These are phyloP conservation scores for Arctium minus DNA, from an alignment of 129 eudicot species.

Conservation along the genomic window DNA sequence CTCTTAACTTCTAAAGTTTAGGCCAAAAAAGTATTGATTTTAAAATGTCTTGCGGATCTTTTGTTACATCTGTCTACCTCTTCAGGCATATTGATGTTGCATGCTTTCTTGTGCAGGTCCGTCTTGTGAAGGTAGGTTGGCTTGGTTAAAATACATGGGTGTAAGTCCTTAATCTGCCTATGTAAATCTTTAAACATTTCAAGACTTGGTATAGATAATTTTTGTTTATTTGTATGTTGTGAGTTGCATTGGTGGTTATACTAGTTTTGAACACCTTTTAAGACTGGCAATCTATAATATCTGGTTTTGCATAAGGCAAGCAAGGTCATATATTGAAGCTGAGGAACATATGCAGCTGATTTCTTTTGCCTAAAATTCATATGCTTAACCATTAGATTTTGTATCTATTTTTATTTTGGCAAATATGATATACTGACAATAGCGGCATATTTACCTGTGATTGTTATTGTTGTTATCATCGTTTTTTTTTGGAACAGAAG, in stretches of 20 bases:
- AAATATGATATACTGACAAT: background rate
- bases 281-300: conserved; percentile 4
- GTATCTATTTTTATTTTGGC: background rate
- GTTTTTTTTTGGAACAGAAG: background rate
- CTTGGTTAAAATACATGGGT: conserved; percentile 27
- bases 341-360: conserved; percentile 1
- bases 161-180: conserved; percentile 37
- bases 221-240: background rate
- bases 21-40: conserved; percentile 3
- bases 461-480: background rate
- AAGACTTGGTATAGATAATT: background rate
- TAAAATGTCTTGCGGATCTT: background rate
- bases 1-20: background rate
- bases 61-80: background rate
- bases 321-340: background rate
- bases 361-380: background rate
- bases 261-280: background rate
- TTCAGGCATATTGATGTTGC: conserved; percentile 4
- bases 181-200: conserved; percentile 12
- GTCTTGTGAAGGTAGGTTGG: conserved; percentile 86
- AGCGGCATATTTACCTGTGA: background rate
- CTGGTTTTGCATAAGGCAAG: background rate
- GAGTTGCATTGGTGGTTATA: background rate
- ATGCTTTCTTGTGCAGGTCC: conserved; percentile 68
- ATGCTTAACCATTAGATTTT: background rate